Conservation (phyloP, 495 filamentous ascomycete genomes). For the Tuber melanosporum region DNA sequence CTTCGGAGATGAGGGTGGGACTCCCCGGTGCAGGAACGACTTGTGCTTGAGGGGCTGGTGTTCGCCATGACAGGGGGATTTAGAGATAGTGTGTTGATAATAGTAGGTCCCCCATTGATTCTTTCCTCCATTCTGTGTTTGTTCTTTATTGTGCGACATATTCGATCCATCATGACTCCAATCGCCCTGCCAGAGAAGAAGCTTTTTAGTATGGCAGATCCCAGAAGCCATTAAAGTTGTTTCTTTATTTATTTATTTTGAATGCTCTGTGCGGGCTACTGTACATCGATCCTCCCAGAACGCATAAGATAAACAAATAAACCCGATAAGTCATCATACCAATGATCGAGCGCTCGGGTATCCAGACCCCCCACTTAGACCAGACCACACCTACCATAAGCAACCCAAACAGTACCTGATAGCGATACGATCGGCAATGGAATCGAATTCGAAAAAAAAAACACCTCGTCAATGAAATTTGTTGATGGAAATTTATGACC, state of each 20-base stretch:
- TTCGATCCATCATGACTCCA: neutral
- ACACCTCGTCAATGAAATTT: no score
- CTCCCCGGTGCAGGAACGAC: neutral
- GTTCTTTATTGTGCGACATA: neutral
- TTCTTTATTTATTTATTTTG: neutral
- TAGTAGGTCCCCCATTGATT: neutral
- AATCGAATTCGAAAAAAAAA: no score
- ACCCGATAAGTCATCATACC: no score
- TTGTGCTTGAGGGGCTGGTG: no score
- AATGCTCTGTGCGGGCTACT: neutral
- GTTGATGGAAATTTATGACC: no score
- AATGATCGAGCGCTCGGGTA: no score
- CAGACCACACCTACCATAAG: no score
- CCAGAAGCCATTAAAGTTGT: neutral
- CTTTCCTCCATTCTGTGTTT: neutral
- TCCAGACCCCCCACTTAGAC: no score
- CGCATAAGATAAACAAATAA: no score
- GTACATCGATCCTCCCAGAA: no score
- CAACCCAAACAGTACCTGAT: no score
- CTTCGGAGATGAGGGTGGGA: neutral
- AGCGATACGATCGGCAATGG: no score
- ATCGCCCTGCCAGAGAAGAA: neutral
- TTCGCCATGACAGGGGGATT: neutral
- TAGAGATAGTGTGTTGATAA: neutral
- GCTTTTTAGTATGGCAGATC: neutral